Evolutionary conservation across 2,329 filamentous ascomycete species (phyloP).

Genomic region (Macrophomina tecta): DNA sequence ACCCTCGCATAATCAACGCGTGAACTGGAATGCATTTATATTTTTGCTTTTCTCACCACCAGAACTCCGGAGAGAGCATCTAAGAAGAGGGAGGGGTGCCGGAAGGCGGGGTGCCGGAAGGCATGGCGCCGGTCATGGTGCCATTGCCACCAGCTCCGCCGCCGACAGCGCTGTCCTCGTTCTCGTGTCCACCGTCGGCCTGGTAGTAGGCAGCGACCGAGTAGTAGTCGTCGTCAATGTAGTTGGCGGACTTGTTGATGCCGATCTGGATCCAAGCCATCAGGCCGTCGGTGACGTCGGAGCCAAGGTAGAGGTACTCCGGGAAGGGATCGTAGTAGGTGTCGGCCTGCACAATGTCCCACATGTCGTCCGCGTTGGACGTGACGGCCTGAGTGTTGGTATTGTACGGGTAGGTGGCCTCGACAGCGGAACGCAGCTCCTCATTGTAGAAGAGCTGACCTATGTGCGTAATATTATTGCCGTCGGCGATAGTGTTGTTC

Average conservation of each 20-base stretch:
- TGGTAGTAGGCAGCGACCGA: constrained; percentile 22
- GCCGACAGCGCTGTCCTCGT: constrained; percentile 9
- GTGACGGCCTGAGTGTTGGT: constrained; percentile 53
- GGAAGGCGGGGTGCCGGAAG: not conserved
- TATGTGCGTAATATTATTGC: constrained; percentile 61
- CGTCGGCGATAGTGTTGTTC: constrained; percentile 60
- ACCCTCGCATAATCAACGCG: not conserved
- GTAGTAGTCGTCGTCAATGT: constrained; percentile 26
- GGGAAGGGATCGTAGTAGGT: constrained; percentile 60
- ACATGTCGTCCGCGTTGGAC: constrained; percentile 60
- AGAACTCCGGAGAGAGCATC: not conserved
- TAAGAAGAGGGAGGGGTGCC: constrained; percentile 17
- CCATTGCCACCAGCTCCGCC: constrained; percentile 15
- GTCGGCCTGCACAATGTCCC: constrained; percentile 53
- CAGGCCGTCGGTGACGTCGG: constrained; percentile 45
- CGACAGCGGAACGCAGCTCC: constrained; percentile 59
- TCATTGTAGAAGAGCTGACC: constrained; percentile 72
- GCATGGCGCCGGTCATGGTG: constrained; percentile 4
- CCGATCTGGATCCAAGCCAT: constrained; percentile 39
- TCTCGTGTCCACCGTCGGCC: constrained; percentile 22
- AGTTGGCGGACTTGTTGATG: constrained; percentile 27
- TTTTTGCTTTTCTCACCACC: not conserved
- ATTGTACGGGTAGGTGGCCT: constrained; percentile 53
- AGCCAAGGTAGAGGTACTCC: constrained; percentile 63
- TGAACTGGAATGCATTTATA: not conserved